Evolutionary conservation across 2,329 filamentous ascomycete species (phyloP).

Genomic region (Sporothrix protearum): DNA sequence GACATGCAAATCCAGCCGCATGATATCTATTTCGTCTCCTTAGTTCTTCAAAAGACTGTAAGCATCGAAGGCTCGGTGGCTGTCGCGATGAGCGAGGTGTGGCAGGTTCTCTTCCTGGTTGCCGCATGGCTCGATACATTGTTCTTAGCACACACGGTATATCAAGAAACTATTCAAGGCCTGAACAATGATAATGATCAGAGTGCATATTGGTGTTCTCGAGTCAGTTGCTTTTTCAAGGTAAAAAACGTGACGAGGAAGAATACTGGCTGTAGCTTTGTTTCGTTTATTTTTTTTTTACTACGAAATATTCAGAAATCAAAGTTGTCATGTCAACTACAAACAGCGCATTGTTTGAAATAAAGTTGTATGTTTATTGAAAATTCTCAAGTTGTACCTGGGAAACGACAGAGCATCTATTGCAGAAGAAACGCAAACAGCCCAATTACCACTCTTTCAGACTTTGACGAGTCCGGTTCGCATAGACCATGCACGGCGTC

Average conservation of each 20-base stretch:
- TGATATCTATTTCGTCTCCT: background rate
- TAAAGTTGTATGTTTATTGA: too few species aligned
- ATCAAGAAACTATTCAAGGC: background rate
- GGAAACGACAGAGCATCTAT: too few species aligned
- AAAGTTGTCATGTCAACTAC: too few species aligned
- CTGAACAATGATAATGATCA: background rate
- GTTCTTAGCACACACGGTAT: background rate
- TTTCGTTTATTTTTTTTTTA: too few species aligned
- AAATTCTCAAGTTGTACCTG: background rate
- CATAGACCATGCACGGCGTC: background rate
- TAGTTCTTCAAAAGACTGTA: too few species aligned
- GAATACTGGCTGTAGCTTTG: too few species aligned
- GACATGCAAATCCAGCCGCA: background rate
- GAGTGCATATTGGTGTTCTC: too few species aligned
- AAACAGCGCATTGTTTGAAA: background rate
- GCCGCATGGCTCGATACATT: background rate
- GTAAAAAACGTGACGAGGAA: too few species aligned
- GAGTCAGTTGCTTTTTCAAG: too few species aligned
- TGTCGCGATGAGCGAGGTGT: background rate
- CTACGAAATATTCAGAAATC: too few species aligned
- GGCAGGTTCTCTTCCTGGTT: too few species aligned
- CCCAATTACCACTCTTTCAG: too few species aligned
- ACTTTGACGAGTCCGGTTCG: background rate
- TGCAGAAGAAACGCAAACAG: background rate
- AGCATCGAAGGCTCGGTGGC: background rate